These are phyloP conservation scores for Monilinia vaccinii-corymbosi DNA, from an alignment of 2,329 filamentous ascomycete genomes.

Conservation along the genomic window DNA sequence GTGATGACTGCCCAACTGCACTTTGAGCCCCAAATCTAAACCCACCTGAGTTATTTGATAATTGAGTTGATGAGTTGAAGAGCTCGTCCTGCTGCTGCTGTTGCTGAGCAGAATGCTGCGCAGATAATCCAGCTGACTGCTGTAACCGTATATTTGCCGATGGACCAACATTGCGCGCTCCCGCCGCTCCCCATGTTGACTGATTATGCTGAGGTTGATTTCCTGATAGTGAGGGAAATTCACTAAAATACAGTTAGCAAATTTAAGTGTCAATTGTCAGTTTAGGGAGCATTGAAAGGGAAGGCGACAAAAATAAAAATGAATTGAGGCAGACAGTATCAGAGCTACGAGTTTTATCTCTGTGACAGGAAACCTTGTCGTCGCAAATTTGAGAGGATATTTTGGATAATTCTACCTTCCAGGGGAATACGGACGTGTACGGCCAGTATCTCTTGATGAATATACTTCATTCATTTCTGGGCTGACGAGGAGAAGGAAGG, in stretches of 20 bases:
- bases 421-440: neutral
- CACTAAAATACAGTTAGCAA: constrained; percentile 34
- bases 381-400: neutral
- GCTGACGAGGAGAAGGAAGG: neutral
- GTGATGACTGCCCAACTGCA: constrained; percentile 27
- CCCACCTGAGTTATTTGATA: constrained; percentile 25
- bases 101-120: constrained; percentile 26
- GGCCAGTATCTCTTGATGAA: neutral
- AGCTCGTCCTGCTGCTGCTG: constrained; percentile 31
- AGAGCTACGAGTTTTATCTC: neutral
- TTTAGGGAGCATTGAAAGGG: neutral
- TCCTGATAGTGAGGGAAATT: constrained; percentile 58
- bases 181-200: constrained; percentile 28
- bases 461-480: neutral
- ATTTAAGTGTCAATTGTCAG: neutral
- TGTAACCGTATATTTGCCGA: constrained; percentile 26
- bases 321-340: neutral
- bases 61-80: constrained; percentile 28
- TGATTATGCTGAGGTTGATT: constrained; percentile 38
- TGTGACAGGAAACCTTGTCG: neutral
- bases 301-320: neutral
- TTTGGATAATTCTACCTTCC: constrained; percentile 5
- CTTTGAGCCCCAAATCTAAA: constrained; percentile 30
- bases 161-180: constrained; percentile 24
- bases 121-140: constrained; percentile 23